Evolutionary conservation across 2,329 filamentous ascomycete genomes (phyloP), one percentile per base, ranked within the genome.

Genomic region (Incumbomyces lentus): DNA sequence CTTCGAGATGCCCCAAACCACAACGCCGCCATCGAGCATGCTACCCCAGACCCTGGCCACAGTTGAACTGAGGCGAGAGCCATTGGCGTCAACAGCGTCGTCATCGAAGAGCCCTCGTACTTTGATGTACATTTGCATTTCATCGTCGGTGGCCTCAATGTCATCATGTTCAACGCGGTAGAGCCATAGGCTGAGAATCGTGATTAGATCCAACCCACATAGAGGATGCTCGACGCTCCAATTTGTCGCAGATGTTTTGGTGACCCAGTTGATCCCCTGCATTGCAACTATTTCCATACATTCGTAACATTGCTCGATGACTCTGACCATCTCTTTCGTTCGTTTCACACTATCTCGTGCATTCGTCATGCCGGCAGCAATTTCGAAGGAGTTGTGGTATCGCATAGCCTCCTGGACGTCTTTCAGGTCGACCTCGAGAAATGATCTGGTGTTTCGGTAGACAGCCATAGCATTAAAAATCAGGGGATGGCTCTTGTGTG

Each of bases 151-250:
- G 30, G 86, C 84, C 19, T 83, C 82, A 71, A 96, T 90, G 55
- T 94, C 89, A 72, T 98, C 92, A 71, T 96, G 89, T 83, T 98
- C 92, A 73, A 98, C 83, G 70, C 89, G 88, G 73, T 95, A 96
- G 59, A 98, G 82, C 92, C 92, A 98, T 57, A 96, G 75, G 60
- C 87, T 95, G 58, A 98, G 82, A 58, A 95, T 92, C 64, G 96
- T 92, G 80, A 98, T 95, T 56, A 96, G 76, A 66, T 98, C 92
- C 71, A 98, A 80, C 52, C 90, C 90, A 62, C 89, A 95, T 49
- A 98, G 81, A 44, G 92, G 89, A 65, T 98, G 90, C 71, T 98
- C 92, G 51, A 96, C 86, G 64, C 90, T 96, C 92, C 92, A 98
- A 69, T 96, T 96, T 39, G 92, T 95, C 17, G 92, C 88, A 39